Conservation (phyloP, 2,329 filamentous ascomycete genomes). For the Xylaria sp. region DNA sequence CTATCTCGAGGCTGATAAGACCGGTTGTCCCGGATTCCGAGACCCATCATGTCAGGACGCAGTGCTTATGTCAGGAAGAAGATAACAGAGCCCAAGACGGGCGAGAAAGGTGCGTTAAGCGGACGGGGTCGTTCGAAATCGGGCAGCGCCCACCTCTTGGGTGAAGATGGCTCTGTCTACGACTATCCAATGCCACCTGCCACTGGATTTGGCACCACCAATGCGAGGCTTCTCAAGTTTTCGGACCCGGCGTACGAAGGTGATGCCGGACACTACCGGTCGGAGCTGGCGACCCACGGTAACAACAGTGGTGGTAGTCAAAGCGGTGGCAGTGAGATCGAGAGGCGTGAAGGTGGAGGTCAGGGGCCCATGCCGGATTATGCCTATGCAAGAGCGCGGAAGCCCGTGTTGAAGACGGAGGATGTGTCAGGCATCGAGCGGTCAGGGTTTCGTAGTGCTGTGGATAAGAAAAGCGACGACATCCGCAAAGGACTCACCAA, state of each 20-base stretch:
- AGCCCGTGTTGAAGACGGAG: slow-evolving; percentile 53
- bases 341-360: slow-evolving; percentile 39
- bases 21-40: too few species aligned
- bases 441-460: slow-evolving; percentile 56
- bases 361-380: slow-evolving; percentile 49
- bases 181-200: slow-evolving; percentile 48
- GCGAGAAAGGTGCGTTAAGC: slow-evolving; percentile 36
- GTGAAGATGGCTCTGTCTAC: slow-evolving; percentile 46
- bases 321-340: slow-evolving; percentile 47
- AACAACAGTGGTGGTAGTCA: slow-evolving; percentile 46
- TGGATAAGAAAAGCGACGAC: slow-evolving; percentile 63
- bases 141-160: slow-evolving; percentile 42
- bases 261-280: slow-evolving; percentile 38
- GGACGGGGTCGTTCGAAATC: slow-evolving; percentile 45
- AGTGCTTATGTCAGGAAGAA: slow-evolving; percentile 65
- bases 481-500: slow-evolving; percentile 60
- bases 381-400: slow-evolving; percentile 50
- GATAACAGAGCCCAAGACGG: slow-evolving; percentile 55
- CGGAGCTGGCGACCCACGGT: slow-evolving; percentile 34
- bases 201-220: slow-evolving; percentile 50
- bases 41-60: slow-evolving; percentile 62
- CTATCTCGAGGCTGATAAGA: not conserved
- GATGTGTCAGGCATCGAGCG: slow-evolving; percentile 61
- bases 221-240: slow-evolving; percentile 54
- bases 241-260: slow-evolving; percentile 46